A percentile compares a stretch with the other conserved stretches of the same genome.
Conservation (phyloP, 345 rosid genomes). For the Lepidium aucheri region DNA sequence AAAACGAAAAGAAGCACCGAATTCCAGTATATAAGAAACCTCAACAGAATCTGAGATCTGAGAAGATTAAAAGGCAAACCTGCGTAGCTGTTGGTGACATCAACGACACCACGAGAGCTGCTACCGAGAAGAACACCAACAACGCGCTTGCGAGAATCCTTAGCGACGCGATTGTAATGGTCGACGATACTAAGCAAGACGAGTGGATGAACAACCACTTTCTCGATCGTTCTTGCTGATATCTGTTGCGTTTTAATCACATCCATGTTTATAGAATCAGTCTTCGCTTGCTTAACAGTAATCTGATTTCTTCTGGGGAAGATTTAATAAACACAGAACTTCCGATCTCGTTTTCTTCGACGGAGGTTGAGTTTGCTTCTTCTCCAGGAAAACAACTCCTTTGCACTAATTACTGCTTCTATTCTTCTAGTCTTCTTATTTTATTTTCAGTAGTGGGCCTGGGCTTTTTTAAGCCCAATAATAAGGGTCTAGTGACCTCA, state of each 20-base stretch:
- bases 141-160: slow-evolving; percentile 84
- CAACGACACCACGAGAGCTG: slow-evolving; percentile 76
- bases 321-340: not conserved
- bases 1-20: not conserved
- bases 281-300: not conserved
- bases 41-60: slow-evolving; percentile 18
- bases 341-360: not conserved
- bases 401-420: not conserved
- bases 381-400: slow-evolving; percentile 24
- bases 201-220: slow-evolving; percentile 88
- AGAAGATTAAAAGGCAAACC: slow-evolving; percentile 30
- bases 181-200: slow-evolving; percentile 95
- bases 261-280: slow-evolving; percentile 42
- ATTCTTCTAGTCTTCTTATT: not conserved
- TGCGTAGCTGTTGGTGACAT: slow-evolving; percentile 90
- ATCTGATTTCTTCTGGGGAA: not conserved
- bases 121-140: slow-evolving; percentile 73
- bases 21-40: not conserved
- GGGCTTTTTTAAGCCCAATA: not conserved
- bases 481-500: not conserved
- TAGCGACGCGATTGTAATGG: slow-evolving; percentile 89
- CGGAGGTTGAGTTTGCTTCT: slow-evolving; percentile 22
- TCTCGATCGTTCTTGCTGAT: slow-evolving; percentile 71
- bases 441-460: slow-evolving; percentile 1
- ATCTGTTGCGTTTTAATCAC: slow-evolving; percentile 92